Conservation (phyloP, 441 rosid species). For the Aleurites moluccanus region DNA sequence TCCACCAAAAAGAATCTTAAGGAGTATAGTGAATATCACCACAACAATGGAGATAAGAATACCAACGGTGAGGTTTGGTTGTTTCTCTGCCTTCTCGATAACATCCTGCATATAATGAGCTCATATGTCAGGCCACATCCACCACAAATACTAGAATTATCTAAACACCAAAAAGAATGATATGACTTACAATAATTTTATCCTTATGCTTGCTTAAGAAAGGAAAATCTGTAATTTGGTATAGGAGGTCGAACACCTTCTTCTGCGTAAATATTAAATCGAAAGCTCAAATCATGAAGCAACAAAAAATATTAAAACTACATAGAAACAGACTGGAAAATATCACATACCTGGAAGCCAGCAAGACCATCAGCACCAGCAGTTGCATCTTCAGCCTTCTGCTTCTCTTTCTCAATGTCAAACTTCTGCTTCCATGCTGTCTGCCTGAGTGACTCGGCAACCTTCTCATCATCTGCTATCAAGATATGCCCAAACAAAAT, state of each 20-base stretch:
- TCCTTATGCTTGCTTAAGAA: constrained; percentile 66
- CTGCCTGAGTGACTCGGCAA: constrained; percentile 56
- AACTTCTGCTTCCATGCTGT: constrained; percentile 80
- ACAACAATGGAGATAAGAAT: constrained; percentile 53
- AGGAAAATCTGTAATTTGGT: constrained; percentile 79
- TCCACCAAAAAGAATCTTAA: constrained; percentile 71
- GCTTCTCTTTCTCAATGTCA: constrained; percentile 76
- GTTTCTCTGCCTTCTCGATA: constrained; percentile 85
- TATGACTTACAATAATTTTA: constrained; percentile 59
- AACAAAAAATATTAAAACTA: not conserved
- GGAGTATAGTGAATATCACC: constrained; percentile 49
- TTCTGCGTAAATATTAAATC: constrained; percentile 53
- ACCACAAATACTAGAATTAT: not conserved
- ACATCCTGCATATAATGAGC: constrained; percentile 50
- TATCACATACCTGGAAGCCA: constrained; percentile 59
- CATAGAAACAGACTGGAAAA: not conserved
- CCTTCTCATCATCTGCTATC: constrained; percentile 75
- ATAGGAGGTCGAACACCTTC: constrained; percentile 71
- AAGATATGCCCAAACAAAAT: constrained; percentile 83
- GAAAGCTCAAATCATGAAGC: constrained; percentile 11
- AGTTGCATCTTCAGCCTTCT: constrained; percentile 65
- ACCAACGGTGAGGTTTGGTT: constrained; percentile 81
- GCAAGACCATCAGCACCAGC: constrained; percentile 53
- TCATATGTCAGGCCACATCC: not conserved
- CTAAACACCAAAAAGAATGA: not conserved